phyloP scores from a whole-genome alignment of 768 basidiomycete genomes.

The Astraeus odoratus region DNA sequence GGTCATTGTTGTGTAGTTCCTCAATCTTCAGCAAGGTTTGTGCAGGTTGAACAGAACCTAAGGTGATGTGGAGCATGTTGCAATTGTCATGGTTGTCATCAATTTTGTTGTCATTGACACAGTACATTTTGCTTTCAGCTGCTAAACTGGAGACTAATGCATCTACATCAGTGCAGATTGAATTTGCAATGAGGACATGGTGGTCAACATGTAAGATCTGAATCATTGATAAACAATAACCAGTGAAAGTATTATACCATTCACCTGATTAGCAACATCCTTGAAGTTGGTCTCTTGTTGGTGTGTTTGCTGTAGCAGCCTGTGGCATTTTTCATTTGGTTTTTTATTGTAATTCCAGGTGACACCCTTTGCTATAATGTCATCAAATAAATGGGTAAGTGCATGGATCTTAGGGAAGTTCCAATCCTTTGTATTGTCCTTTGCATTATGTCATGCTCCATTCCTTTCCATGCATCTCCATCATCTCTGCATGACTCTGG shows the following conservation, averaged over 20 bases:
- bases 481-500: no score
- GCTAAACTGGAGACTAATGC: conserved; percentile 13
- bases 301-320: conserved; percentile 9
- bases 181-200: neutral
- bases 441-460: no score
- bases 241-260: conserved; percentile 7
- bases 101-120: neutral
- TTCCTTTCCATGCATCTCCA: no score
- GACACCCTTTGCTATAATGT: neutral
- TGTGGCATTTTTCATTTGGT: neutral
- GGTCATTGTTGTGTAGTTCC: neutral
- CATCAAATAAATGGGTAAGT: neutral
- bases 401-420: conserved; percentile 1
- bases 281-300: conserved; percentile 29
- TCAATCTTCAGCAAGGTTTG: neutral
- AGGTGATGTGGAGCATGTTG: neutral
- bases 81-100: neutral
- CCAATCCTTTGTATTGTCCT: neutral
- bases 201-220: conserved; percentile 5
- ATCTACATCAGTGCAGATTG: conserved; percentile 5
- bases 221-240: neutral
- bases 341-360: conserved; percentile 6
- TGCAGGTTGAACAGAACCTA: neutral
- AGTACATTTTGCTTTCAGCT: neutral
- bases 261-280: conserved; percentile 27